Evolutionary conservation across 2,329 filamentous ascomycete species (phyloP).

Genomic region (Aspergillus ibericus): DNA sequence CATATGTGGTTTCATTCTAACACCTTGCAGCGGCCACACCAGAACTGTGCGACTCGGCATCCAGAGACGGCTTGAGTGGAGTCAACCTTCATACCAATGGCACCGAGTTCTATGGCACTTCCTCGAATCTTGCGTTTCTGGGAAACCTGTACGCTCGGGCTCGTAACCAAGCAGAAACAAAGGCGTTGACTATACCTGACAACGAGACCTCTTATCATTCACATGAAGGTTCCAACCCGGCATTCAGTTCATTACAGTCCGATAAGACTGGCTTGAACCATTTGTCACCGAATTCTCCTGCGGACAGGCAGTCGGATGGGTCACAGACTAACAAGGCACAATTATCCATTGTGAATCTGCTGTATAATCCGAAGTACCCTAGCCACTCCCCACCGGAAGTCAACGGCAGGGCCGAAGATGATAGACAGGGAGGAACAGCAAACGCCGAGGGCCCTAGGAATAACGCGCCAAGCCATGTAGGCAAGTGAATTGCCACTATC

Average conservation of each 20-base stretch:
- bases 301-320: neutral
- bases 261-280: neutral
- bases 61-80: conserved; percentile 25
- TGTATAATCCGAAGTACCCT: conserved; percentile 21
- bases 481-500: neutral
- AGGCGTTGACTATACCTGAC: conserved; percentile 1
- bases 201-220: neutral
- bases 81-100: conserved; percentile 30
- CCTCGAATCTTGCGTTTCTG: conserved; percentile 29
- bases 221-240: neutral
- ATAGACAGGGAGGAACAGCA: neutral
- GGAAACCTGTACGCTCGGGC: conserved; percentile 24
- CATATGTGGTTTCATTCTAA: neutral
- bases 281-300: neutral
- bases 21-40: neutral
- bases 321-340: conserved; percentile 14
- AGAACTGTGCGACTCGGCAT: conserved; percentile 20
- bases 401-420: neutral
- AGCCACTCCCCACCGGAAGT: conserved; percentile 11
- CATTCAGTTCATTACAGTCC: neutral
- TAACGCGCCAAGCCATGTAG: neutral
- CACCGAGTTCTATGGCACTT: conserved; percentile 30
- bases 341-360: conserved; percentile 22
- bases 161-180: conserved; percentile 16
- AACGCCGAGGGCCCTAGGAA: neutral